These are phyloP conservation scores for Colletotrichum godetiae DNA, from an alignment of 2,329 filamentous ascomycete genomes.

Conservation along the genomic window DNA sequence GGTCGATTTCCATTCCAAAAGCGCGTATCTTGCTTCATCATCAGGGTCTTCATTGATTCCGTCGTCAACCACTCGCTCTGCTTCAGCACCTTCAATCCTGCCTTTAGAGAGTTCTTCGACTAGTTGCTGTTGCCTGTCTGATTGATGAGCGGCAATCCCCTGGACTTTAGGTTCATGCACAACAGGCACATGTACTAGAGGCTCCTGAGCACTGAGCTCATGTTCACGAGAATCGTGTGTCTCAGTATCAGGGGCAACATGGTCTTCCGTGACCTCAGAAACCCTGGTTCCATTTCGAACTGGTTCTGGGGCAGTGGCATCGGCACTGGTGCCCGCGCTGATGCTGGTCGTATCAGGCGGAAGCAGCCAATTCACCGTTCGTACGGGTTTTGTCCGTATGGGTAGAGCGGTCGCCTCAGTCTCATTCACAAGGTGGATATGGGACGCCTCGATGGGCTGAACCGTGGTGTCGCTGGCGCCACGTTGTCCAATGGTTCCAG, in stretches of 20 bases:
- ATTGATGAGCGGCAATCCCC: not conserved
- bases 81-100: not conserved
- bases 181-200: not conserved
- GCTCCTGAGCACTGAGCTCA: not conserved
- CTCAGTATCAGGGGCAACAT: not conserved
- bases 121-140: not conserved
- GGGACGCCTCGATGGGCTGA: conserved; percentile 36
- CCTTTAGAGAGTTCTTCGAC: not conserved
- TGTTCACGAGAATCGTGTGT: not conserved
- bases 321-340: not conserved
- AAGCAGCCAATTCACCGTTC: conserved; percentile 30
- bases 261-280: not conserved
- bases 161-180: not conserved
- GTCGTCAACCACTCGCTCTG: not conserved
- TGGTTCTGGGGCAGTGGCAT: not conserved
- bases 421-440: not conserved
- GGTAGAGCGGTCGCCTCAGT: not conserved
- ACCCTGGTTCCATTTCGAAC: not conserved
- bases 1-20: conserved; percentile 8
- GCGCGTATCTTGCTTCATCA: conserved; percentile 7
- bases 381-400: conserved; percentile 1
- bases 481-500: conserved; percentile 31
- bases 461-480: conserved; percentile 42
- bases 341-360: conserved; percentile 5
- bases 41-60: not conserved